These are phyloP conservation scores for Gossypium rotundifolium DNA, from an alignment of 345 rosid species.

Conservation along the genomic window DNA sequence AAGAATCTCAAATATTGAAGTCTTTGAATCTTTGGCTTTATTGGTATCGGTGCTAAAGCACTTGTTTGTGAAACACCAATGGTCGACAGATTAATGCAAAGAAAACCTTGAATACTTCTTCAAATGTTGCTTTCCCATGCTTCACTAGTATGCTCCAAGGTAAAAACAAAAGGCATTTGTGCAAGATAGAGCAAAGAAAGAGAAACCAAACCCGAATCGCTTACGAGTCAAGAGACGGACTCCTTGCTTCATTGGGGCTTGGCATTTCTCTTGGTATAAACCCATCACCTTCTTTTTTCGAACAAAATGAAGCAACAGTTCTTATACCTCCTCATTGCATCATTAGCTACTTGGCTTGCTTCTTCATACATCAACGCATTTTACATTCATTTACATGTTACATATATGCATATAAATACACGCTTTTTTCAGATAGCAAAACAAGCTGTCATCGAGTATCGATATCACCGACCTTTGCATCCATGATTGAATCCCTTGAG, in stretches of 20 bases:
- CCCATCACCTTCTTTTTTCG: conserved; percentile 55
- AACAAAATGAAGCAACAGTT: conserved; percentile 63
- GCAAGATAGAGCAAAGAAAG: conserved; percentile 41
- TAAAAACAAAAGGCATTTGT: conserved; percentile 50
- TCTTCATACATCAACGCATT: conserved; percentile 52
- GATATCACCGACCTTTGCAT: conserved; percentile 26
- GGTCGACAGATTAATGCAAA: conserved; percentile 79
- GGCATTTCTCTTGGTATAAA: conserved; percentile 47
- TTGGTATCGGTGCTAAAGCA: conserved; percentile 62
- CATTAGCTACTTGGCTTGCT: conserved; percentile 68
- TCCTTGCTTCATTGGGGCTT: conserved; percentile 41
- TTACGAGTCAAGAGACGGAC: conserved; percentile 40
- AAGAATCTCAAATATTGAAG: conserved; percentile 67
- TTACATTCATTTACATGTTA: background rate
- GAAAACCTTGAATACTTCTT: conserved; percentile 57
- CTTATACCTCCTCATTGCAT: conserved; percentile 60
- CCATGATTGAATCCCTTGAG: conserved; percentile 52
- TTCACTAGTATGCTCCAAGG: conserved; percentile 48
- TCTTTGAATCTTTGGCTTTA: conserved; percentile 74
- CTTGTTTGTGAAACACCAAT: conserved; percentile 71
- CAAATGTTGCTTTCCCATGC: conserved; percentile 52
- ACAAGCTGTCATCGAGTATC: background rate
- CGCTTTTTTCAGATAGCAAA: background rate
- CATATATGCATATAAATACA: background rate
- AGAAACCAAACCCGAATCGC: conserved; percentile 50